Percentiles rank a stretch among this genome's conserved stretches.
phyloP scores from a whole-genome alignment of 169 alveolate genomes.

The Plasmodium relictum region DNA sequence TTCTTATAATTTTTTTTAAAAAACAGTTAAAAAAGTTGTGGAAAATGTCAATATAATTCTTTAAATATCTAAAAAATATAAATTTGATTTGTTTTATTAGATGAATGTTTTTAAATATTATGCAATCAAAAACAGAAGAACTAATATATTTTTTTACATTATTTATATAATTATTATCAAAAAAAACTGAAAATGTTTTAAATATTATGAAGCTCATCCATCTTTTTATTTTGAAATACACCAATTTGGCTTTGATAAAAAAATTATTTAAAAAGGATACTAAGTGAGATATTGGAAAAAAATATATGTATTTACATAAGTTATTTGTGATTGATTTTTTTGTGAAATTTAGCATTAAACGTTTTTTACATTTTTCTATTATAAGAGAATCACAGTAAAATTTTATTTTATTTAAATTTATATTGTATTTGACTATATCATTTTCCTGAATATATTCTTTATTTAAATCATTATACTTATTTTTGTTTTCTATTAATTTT shows the following conservation, averaged over 20 bases:
- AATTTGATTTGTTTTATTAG: background rate
- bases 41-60: background rate
- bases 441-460: background rate
- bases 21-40: slow-evolving; percentile 3
- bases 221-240: background rate
- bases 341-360: background rate
- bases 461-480: background rate
- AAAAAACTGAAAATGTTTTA: background rate
- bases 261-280: slow-evolving; percentile 9
- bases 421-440: background rate
- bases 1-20: background rate
- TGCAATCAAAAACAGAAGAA: background rate
- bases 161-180: background rate
- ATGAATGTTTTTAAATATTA: no score
- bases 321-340: background rate
- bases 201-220: slow-evolving; percentile 24
- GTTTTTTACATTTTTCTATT: slow-evolving; percentile 13
- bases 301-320: slow-evolving; percentile 1
- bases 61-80: background rate
- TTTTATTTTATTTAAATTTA: background rate
- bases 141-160: background rate
- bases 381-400: background rate
- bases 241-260: slow-evolving; percentile 5
- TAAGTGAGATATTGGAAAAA: slow-evolving; percentile 6
- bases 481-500: background rate